Evolutionary conservation across 768 basidiomycete species (phyloP).

Genomic region (Suillus subalutaceus): DNA sequence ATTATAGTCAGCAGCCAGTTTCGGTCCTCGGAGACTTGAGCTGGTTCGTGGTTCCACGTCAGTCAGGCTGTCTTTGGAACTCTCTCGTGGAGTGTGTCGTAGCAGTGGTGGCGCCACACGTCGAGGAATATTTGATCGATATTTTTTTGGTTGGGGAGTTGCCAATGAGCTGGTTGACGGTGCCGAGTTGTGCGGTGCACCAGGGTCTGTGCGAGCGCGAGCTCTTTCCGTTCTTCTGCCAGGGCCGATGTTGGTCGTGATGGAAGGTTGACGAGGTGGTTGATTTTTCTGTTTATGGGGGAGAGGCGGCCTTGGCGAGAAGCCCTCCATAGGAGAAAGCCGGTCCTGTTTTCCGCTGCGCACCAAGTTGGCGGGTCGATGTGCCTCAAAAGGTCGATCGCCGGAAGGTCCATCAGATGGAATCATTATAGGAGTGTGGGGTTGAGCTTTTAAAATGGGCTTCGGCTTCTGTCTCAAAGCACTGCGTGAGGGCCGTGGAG

Average conservation of each 20-base stretch:
- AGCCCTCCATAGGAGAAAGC: not conserved
- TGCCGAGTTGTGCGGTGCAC: constrained; percentile 17
- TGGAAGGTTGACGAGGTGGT: constrained; percentile 8
- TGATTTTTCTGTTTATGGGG: constrained; percentile 4
- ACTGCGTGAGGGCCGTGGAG: not conserved
- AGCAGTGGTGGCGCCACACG: constrained; percentile 20
- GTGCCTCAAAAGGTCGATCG: not conserved
- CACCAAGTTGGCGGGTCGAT: not conserved
- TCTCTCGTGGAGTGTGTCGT: constrained; percentile 16
- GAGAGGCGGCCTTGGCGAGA: not conserved
- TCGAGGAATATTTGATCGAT: constrained; percentile 29
- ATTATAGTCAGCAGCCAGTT: constrained; percentile 48
- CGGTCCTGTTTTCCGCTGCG: not conserved
- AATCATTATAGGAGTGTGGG: not conserved
- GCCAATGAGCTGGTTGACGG: constrained; percentile 13
- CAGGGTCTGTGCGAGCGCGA: constrained; percentile 35
- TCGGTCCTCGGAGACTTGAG: constrained; percentile 33
- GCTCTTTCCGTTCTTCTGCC: constrained; percentile 22
- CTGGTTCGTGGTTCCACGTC: constrained; percentile 29
- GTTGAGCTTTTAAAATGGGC: not conserved
- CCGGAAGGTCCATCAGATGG: not conserved
- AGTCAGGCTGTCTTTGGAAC: not conserved
- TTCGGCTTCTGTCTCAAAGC: not conserved
- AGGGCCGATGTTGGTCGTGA: constrained; percentile 1
- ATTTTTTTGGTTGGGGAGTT: constrained; percentile 11